Evolutionary conservation across 768 basidiomycete genomes (phyloP).

Genomic region (Imleria badia): DNA sequence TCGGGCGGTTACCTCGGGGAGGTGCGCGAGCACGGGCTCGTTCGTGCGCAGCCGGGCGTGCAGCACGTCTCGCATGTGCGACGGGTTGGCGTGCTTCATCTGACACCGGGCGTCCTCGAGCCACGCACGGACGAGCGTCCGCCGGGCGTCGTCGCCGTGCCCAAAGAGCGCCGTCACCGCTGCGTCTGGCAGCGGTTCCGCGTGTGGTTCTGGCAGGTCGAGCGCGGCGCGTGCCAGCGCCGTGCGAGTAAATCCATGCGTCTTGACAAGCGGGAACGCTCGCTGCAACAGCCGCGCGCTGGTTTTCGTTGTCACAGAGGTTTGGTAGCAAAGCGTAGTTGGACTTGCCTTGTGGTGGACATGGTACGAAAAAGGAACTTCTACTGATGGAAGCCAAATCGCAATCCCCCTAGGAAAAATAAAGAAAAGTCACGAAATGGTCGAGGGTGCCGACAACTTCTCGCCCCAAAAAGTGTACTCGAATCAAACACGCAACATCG

Average conservation of each 20-base stretch:
- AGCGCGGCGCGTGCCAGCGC: conserved; percentile 67
- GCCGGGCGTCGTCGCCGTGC: conserved; percentile 60
- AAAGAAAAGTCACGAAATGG: too few species aligned
- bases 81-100: conserved; percentile 38
- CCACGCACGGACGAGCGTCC: conserved; percentile 71
- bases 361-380: conserved; percentile 9
- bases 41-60: conserved; percentile 61
- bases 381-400: too few species aligned
- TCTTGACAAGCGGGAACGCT: conserved; percentile 61
- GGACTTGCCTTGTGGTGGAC: conserved; percentile 18
- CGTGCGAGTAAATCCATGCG: conserved; percentile 74
- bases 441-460: too few species aligned
- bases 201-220: conserved; percentile 46
- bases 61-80: conserved; percentile 51
- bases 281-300: conserved; percentile 49
- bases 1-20: conserved; percentile 62
- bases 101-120: conserved; percentile 58
- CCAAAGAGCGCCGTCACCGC: conserved; percentile 78
- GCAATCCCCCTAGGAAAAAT: too few species aligned
- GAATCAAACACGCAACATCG: too few species aligned
- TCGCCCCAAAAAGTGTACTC: too few species aligned
- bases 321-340: neutral
- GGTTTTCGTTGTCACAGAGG: neutral
- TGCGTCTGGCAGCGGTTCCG: conserved; percentile 63
- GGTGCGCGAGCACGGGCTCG: conserved; percentile 58